Evolutionary conservation across 352 stramenopile species (phyloP), one percentile per base, ranked within the genome.

Genomic region (Phytopythium litorale): DNA sequence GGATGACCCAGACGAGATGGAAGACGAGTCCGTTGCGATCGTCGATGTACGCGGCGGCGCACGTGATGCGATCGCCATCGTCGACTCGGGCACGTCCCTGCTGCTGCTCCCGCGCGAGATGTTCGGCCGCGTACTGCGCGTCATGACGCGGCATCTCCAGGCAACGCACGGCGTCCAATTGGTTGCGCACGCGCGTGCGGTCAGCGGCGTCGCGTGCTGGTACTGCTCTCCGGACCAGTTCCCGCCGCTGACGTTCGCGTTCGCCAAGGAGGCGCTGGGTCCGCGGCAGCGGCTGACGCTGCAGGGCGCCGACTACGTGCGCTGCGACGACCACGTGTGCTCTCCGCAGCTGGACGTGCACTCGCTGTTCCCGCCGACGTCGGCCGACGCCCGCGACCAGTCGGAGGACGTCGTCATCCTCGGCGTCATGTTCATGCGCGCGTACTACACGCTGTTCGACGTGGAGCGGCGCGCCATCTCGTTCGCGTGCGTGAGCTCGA

Each of bases 381-480:
- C 67, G 60, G 60, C 43, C 5, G 63, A 32, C 21, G 58, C 43
- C 13, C 58, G 64, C 9, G 58, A 62, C 32, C 43, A 56, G n/a
- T 48, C 66, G 4, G 67, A 79, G 37, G 63, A 75, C 16, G 72
- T 84, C 43, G 66, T 86, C 46, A 73, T 91, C 35, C 71, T 91
- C 7, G 81, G 81, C 19, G 75, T 79, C 18, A 71, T 85, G 32
- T 91, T 91, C 64, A 43, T 91, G 53, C 79, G 81, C 30, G 65
- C 79, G n/a, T 89, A 89, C 54, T 91, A 91, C 66, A 77, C 76
- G 19, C 67, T 71, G 43, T 91, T 91, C 61, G 77, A 91, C 63
- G 77, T 73, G 11, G 63, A 74, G 13, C 42, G 56, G 11, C 62
- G 67, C 16, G 70, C 60, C 4, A 67, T 91, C 13, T 63, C 75